These are phyloP conservation scores for Suillus subaureus DNA, from an alignment of 768 basidiomycete species.

Conservation along the genomic window DNA sequence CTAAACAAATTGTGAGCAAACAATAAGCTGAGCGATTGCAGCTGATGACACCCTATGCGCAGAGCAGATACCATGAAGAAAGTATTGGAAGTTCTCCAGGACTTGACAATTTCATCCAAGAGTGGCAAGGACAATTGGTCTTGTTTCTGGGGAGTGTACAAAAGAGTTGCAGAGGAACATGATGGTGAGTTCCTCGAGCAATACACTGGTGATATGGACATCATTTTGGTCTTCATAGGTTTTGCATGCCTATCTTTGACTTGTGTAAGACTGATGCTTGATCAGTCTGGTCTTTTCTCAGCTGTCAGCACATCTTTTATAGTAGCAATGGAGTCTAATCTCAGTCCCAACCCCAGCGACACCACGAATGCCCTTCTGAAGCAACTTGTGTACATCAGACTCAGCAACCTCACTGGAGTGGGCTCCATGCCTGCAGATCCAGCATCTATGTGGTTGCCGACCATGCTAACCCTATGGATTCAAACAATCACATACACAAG, in stretches of 20 bases:
- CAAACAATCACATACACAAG: too few species aligned
- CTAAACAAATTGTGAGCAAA: not conserved
- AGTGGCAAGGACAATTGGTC: not conserved
- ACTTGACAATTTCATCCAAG: not conserved
- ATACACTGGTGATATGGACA: slow-evolving; percentile 18
- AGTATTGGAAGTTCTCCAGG: not conserved
- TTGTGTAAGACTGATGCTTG: not conserved
- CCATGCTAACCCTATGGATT: too few species aligned
- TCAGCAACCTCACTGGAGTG: slow-evolving; percentile 1
- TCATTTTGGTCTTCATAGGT: slow-evolving; percentile 20
- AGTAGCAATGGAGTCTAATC: slow-evolving; percentile 8
- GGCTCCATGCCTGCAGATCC: not conserved
- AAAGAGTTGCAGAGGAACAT: slow-evolving; percentile 17
- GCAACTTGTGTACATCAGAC: slow-evolving; percentile 8
- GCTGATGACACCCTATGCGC: not conserved
- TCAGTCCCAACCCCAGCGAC: slow-evolving; percentile 13
- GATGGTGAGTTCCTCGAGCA: slow-evolving; percentile 19
- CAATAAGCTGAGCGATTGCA: not conserved
- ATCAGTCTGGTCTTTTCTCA: slow-evolving; percentile 17
- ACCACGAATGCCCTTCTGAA: slow-evolving; percentile 15
- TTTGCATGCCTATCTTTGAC: not conserved
- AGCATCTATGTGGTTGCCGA: too few species aligned
- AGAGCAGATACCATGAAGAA: not conserved
- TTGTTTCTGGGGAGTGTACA: slow-evolving; percentile 19
- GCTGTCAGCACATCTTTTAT: slow-evolving; percentile 16